A percentile compares a stretch with the other conserved stretches of the same genome.
These are phyloP conservation scores for Corchorus capsularis DNA, from an alignment of 345 rosid species.

Conservation along the genomic window DNA sequence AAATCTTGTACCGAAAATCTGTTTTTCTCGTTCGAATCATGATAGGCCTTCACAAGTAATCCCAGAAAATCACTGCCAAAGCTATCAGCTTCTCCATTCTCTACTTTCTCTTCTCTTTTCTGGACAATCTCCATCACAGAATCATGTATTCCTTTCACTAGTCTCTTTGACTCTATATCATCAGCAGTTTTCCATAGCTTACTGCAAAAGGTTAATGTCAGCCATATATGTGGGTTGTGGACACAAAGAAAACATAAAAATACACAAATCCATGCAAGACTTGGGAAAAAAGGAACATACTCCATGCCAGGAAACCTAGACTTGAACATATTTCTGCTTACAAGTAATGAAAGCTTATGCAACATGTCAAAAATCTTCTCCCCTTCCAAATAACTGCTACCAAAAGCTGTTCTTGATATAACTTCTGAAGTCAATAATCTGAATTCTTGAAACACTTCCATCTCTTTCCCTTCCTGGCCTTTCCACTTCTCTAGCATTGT, in stretches of 20 bases:
- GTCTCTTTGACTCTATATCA: neutral
- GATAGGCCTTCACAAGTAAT: slow-evolving; percentile 21
- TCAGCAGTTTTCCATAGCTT: neutral
- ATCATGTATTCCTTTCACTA: slow-evolving; percentile 9
- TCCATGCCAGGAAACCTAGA: neutral
- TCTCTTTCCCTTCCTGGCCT: no score
- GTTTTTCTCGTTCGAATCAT: neutral
- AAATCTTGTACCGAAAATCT: slow-evolving; percentile 36
- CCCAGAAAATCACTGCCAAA: slow-evolving; percentile 40
- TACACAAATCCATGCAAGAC: neutral
- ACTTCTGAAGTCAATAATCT: slow-evolving; percentile 47
- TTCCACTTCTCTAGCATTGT: no score
- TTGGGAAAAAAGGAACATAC: neutral
- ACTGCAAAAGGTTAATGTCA: neutral
- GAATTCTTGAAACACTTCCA: no score
- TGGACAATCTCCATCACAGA: neutral
- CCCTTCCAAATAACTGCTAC: slow-evolving; percentile 49
- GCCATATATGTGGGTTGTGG: no score
- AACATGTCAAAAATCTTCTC: slow-evolving; percentile 43
- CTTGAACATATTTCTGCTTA: neutral
- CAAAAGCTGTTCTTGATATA: slow-evolving; percentile 55
- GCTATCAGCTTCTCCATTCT: neutral
- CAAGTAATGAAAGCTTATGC: neutral
- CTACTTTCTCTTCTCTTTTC: neutral
- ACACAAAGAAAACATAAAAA: no score